Evolutionary conservation across 805 yeast species (phyloP), one percentile per base, ranked within the genome.

Genomic region (Kodamaea laetipori): DNA sequence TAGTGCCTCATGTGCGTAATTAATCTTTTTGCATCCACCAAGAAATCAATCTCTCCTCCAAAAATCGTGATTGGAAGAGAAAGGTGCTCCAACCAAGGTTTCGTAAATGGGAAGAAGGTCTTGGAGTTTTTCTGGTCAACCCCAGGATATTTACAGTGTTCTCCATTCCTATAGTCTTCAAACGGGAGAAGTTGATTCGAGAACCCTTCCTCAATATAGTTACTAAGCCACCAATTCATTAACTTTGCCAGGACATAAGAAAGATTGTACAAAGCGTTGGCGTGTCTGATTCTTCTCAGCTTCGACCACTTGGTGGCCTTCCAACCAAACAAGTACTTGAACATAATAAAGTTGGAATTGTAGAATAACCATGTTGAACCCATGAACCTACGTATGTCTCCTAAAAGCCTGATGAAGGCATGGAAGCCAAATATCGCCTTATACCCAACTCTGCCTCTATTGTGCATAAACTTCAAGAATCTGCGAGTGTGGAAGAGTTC

Each of bases 151-250:
- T 42, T 51, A 15, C 52, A 54, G 39, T 67, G 63, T 10, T 54
- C 49, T 1, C 65, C 69, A 3, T 54, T 54, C 16, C 50, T 40
- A 46, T 67, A 71, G 1, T 65, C 66, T 31, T 58, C 48, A 35
- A 53, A 53, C 1, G 67, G 62, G 37, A 59, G 65, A 38, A 71
- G 56, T 50, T 67, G 67, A 52, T 67, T 67, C 21, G 66, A 54
- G 45, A 71, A 71, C 1, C 74, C 73, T 21, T 68, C 71, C 18
- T 56, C 63, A 12, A 64, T 60, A 49, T 62, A 66, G 32, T 61
- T 49, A 33, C 71, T 61, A 15, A 90, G 68, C 98, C 98, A 92
- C 97, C 98, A 94, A 36, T 80, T 74, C 96, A 92, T 90, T 45
- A 87, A 69, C 50, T 81, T 80, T 1, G 89, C 74, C 18, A 95